These are phyloP conservation scores for Leptographium radiaticola DNA, from an alignment of 2,329 filamentous ascomycete species.

Conservation along the genomic window DNA sequence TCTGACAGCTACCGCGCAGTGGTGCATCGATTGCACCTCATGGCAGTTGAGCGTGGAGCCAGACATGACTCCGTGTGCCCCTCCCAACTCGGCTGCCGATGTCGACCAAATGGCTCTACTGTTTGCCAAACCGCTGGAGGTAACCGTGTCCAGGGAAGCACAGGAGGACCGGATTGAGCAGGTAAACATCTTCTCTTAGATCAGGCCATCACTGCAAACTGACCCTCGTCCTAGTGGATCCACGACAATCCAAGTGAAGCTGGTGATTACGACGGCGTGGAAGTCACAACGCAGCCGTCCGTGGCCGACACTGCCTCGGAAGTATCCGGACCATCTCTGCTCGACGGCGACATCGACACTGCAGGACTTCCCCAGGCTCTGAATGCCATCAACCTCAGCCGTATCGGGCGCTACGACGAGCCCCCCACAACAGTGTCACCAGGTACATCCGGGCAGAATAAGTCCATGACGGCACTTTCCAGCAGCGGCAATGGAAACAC, in stretches of 20 bases:
- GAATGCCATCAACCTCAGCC: slow-evolving; percentile 7
- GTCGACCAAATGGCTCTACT: slow-evolving; percentile 1
- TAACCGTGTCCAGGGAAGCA: background rate
- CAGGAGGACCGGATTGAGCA: slow-evolving; percentile 3
- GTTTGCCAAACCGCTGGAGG: background rate
- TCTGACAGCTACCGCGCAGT: slow-evolving; percentile 18
- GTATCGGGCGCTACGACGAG: background rate
- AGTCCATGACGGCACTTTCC: background rate
- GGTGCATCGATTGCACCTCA: slow-evolving; percentile 21
- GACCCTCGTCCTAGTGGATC: slow-evolving; percentile 9
- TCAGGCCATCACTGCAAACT: background rate
- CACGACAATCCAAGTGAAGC: slow-evolving; percentile 10
- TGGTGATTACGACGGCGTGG: slow-evolving; percentile 5
- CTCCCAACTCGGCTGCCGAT: slow-evolving; percentile 8
- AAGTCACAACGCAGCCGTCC: slow-evolving; percentile 2
- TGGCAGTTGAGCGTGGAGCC: slow-evolving; percentile 17
- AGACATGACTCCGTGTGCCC: slow-evolving; percentile 13
- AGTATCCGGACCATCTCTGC: slow-evolving; percentile 1
- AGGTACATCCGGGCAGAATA: background rate
- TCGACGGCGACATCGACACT: slow-evolving; percentile 5
- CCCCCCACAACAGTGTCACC: background rate
- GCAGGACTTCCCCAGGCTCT: slow-evolving; percentile 7
- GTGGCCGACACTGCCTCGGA: slow-evolving; percentile 1
- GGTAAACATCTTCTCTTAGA: background rate
- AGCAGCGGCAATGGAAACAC: background rate